Conservation (phyloP, 2,329 filamentous ascomycete genomes). For the Paecilomyces dactylethromorphus region DNA sequence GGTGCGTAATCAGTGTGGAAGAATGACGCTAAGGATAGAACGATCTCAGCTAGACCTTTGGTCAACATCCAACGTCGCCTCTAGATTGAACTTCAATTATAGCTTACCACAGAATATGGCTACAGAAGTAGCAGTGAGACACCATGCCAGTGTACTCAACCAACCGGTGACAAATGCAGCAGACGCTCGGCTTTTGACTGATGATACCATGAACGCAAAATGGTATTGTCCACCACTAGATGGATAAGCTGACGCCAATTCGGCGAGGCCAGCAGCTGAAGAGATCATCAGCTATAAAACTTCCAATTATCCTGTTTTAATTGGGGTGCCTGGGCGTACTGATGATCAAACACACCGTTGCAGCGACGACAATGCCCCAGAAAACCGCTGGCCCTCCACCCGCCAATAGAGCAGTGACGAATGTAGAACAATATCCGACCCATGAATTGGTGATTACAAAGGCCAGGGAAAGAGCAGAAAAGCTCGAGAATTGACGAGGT, state of each 20-base stretch:
- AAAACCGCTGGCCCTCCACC: slow-evolving; percentile 19
- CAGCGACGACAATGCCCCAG: slow-evolving; percentile 16
- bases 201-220: slow-evolving; percentile 20
- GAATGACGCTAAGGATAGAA: slow-evolving; percentile 9
- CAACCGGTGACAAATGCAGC: slow-evolving; percentile 18
- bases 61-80: no score
- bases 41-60: slow-evolving; percentile 11
- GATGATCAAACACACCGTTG: slow-evolving; percentile 14
- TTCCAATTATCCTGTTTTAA: no score
- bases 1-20: slow-evolving; percentile 9
- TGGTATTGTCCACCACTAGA: slow-evolving; percentile 24
- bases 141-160: slow-evolving; percentile 18
- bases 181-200: slow-evolving; percentile 5
- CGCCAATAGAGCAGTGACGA: slow-evolving; percentile 12
- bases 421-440: slow-evolving; percentile 18
- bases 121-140: no score
- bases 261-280: slow-evolving; percentile 17
- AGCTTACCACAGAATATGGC: no score
- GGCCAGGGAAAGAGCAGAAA: slow-evolving; percentile 17
- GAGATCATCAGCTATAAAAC: no score
- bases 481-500: slow-evolving; percentile 12
- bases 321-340: no score
- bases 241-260: slow-evolving; percentile 19
- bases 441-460: slow-evolving; percentile 26
- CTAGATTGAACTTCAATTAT: no score